A percentile compares a stretch with the other conserved stretches of the same genome.
Evolutionary conservation across 148 eudicot species (phyloP).

Genomic region (Dysphania ambrosioides): DNA sequence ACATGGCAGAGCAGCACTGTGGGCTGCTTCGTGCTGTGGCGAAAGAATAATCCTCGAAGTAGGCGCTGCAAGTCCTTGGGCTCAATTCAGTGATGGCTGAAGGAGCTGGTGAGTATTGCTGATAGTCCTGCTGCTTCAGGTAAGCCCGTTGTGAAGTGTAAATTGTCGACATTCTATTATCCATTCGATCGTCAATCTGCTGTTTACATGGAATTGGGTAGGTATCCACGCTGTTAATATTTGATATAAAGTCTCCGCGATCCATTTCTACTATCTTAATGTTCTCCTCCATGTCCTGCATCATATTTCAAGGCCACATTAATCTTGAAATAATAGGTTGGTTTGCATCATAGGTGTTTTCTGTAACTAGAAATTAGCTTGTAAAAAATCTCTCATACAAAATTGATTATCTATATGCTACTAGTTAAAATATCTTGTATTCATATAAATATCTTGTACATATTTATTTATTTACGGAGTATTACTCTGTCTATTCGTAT

Average conservation of each 20-base stretch:
- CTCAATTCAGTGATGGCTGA: constrained; percentile 66
- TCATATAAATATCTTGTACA: too few relatives aligned
- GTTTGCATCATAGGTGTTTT: background rate
- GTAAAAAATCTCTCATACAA: too few relatives aligned
- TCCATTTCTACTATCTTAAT: constrained; percentile 95
- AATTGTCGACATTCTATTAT: constrained; percentile 45
- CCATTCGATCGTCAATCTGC: constrained; percentile 34
- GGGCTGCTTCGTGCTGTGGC: constrained; percentile 77
- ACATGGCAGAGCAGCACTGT: constrained; percentile 47
- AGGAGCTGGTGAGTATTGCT: constrained; percentile 57
- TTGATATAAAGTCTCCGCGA: constrained; percentile 45
- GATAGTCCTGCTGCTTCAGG: constrained; percentile 39
- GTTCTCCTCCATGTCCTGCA: constrained; percentile 81
- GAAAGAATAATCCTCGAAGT: constrained; percentile 70
- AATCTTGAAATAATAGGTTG: background rate
- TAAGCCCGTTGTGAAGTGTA: constrained; percentile 24
- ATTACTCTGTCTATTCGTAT: too few relatives aligned
- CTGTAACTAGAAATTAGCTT: background rate
- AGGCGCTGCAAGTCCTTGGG: constrained; percentile 65
- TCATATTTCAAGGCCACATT: background rate
- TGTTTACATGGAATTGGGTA: constrained; percentile 38
- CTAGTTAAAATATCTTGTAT: background rate
- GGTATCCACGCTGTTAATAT: constrained; percentile 37
- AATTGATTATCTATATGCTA: background rate
- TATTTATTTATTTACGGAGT: too few relatives aligned